phyloP scores from a whole-genome alignment of 177 flowering plant genomes.

The Vitis hybrid region DNA sequence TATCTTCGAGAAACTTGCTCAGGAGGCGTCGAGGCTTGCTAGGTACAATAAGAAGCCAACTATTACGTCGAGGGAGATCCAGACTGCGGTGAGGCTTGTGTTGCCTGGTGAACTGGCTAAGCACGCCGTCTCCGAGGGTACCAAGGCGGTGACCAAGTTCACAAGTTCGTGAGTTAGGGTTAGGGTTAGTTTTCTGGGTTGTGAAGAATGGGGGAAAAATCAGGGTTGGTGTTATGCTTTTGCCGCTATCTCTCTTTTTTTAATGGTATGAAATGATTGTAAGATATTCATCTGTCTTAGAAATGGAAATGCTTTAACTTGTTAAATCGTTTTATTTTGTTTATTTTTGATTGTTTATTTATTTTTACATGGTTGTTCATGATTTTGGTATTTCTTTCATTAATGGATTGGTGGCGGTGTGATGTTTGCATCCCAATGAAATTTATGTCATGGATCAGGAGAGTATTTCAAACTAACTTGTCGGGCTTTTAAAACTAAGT shows the following conservation, averaged over 20 bases:
- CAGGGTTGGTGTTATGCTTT: not conserved
- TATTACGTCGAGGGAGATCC: constrained; percentile 36
- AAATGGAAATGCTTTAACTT: not conserved
- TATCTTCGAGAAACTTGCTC: constrained; percentile 38
- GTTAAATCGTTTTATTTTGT: not conserved
- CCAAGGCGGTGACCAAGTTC: constrained; percentile 37
- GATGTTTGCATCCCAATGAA: too few relatives aligned
- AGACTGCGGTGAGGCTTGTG: constrained; percentile 36
- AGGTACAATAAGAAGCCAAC: constrained; percentile 44
- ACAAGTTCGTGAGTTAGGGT: constrained; percentile 25
- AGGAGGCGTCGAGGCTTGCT: constrained; percentile 31
- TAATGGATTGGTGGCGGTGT: too few relatives aligned
- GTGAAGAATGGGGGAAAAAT: not conserved
- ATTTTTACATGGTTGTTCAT: too few relatives aligned
- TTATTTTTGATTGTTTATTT: too few relatives aligned
- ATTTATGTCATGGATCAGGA: too few relatives aligned
- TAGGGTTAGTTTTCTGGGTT: not conserved
- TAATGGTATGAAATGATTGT: not conserved
- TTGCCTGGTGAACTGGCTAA: constrained; percentile 39
- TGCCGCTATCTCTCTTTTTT: not conserved
- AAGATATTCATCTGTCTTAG: not conserved
- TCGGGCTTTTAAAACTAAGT: too few relatives aligned
- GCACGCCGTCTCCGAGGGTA: constrained; percentile 39
- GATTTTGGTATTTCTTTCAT: too few relatives aligned
- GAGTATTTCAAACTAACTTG: too few relatives aligned